Base-by-base conservation (phyloP, 495 filamentous ascomycete genomes). In the Astrocystis sublimbata region DNA sequence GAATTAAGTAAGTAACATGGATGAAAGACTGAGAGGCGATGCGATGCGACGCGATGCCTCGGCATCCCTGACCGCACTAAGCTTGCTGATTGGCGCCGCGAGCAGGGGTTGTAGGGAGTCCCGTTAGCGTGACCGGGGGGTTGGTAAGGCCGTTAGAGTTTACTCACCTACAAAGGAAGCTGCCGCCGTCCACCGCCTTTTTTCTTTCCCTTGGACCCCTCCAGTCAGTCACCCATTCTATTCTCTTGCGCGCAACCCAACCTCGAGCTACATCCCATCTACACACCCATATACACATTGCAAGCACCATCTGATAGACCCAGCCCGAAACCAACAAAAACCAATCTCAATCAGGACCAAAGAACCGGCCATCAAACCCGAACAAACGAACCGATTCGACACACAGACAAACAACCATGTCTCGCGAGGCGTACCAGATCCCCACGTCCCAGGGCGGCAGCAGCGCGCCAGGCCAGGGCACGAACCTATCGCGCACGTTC, bases 351-450 rank as follows among this genome's bases (percentile, higher is more conserved):
- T 10, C 28, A 10, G 33, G 19, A 26, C 15, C 4, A 21, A 38
- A 26, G 23, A 26, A 15, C 21, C 43, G 43, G 1, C 23, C 23
- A 12, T 17, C 43, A 19, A 4, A 3, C 30, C 7, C n/a, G 23
- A 45, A 49, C 23, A 57, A 31, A 4, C 7, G 38, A 70, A 50
- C 33, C 35, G 49, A 9, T n/a, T n/a, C n/a, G n/a, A 47, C 3
- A 28, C 10, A 15, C 5, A 12, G 9, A 30, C 24, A 5, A 40
- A 23, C 54, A 17, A 47, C 19, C 13, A 85, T 86, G 83, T 84
- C 85, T 19, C 84, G 84, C 73, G 85, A 88, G 77, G 73, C 77
- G 49, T 88, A 89, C 73, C 81, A 85, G 53, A 78, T 85, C 47
- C 84, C 86, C 13, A 79, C 78, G 12, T 56, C 55, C 46, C 62